Conservation (phyloP, 2,329 filamentous ascomycete genomes). For the Fulvia fulva region DNA sequence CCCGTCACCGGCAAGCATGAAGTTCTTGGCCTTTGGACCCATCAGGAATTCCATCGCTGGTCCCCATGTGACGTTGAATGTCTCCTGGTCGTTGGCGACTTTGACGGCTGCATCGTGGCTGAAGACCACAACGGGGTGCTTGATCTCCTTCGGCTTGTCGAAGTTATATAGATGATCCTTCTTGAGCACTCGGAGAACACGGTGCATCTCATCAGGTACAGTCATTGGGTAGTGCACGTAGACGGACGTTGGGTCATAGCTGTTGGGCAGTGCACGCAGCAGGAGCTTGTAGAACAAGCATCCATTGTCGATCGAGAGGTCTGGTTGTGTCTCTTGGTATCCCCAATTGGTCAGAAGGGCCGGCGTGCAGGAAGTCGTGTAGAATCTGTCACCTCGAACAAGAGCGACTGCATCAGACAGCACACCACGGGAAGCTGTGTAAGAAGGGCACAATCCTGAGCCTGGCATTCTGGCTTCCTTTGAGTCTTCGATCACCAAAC, state of each 20-base stretch:
- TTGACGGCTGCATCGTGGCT: slow-evolving; percentile 44
- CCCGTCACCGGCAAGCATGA: slow-evolving; percentile 47
- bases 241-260: slow-evolving; percentile 46
- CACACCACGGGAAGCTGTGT: slow-evolving; percentile 53
- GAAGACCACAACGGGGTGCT: slow-evolving; percentile 40
- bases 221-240: slow-evolving; percentile 51
- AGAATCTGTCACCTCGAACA: slow-evolving; percentile 58
- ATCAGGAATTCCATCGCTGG: slow-evolving; percentile 44
- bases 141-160: slow-evolving; percentile 24
- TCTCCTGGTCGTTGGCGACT: slow-evolving; percentile 41
- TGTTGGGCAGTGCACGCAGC: slow-evolving; percentile 48
- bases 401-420: slow-evolving; percentile 58
- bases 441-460: slow-evolving; percentile 51
- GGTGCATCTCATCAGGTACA: slow-evolving; percentile 45
- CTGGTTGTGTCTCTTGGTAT: slow-evolving; percentile 47
- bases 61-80: slow-evolving; percentile 47
- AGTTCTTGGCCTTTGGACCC: slow-evolving; percentile 42
- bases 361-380: slow-evolving; percentile 44
- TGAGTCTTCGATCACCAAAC: slow-evolving; percentile 58
- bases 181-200: slow-evolving; percentile 40
- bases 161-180: slow-evolving; percentile 42
- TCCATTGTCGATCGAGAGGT: slow-evolving; percentile 45
- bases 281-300: slow-evolving; percentile 52
- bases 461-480: slow-evolving; percentile 52
- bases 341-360: slow-evolving; percentile 39